Conservation (phyloP, 2,329 filamentous ascomycete species). For the Magnaporthales sp. region DNA sequence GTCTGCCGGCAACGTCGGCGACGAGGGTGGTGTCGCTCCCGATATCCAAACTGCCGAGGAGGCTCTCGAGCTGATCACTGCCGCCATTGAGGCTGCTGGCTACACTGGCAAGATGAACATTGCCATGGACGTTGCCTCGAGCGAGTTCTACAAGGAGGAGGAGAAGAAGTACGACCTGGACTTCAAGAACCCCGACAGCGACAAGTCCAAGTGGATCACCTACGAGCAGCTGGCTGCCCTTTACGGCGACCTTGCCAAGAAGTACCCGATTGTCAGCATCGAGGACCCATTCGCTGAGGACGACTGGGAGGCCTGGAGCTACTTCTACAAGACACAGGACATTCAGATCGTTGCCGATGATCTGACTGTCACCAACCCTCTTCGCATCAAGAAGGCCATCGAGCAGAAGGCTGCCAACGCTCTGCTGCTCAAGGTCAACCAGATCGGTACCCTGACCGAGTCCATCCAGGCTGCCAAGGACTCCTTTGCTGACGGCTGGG, state of each 20-base stretch:
- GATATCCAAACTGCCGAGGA: slow-evolving; percentile 97
- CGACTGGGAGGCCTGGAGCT: slow-evolving; percentile 99
- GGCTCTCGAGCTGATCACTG: slow-evolving; percentile 91
- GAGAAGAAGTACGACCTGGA: slow-evolving; percentile 99
- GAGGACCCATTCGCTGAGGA: slow-evolving; percentile 99
- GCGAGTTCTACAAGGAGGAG: slow-evolving; percentile 97
- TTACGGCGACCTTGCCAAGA: slow-evolving; percentile 79
- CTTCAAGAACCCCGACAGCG: slow-evolving; percentile 99
- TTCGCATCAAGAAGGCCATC: slow-evolving; percentile 99
- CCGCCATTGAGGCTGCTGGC: slow-evolving; percentile 87
- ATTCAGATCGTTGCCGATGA: slow-evolving; percentile 99
- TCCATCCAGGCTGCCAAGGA: slow-evolving; percentile 99
- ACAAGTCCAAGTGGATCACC: slow-evolving; percentile 94
- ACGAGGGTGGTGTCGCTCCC: slow-evolving; percentile 98
- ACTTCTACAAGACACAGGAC: slow-evolving; percentile 99
- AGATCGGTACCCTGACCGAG: slow-evolving; percentile 98
- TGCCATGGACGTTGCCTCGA: slow-evolving; percentile 97
- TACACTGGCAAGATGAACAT: slow-evolving; percentile 97
- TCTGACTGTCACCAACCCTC: slow-evolving; percentile 96
- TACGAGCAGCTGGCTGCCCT: slow-evolving; percentile 93
- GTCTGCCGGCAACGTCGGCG: slow-evolving; percentile 96
- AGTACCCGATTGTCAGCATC: slow-evolving; percentile 98
- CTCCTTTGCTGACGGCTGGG: slow-evolving; percentile 91
- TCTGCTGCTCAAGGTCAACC: slow-evolving; percentile 98
- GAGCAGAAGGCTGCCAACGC: slow-evolving; percentile 98